Evolutionary conservation across 2,329 filamentous ascomycete genomes (phyloP).

Genomic region (Fusarium lyarnte): DNA sequence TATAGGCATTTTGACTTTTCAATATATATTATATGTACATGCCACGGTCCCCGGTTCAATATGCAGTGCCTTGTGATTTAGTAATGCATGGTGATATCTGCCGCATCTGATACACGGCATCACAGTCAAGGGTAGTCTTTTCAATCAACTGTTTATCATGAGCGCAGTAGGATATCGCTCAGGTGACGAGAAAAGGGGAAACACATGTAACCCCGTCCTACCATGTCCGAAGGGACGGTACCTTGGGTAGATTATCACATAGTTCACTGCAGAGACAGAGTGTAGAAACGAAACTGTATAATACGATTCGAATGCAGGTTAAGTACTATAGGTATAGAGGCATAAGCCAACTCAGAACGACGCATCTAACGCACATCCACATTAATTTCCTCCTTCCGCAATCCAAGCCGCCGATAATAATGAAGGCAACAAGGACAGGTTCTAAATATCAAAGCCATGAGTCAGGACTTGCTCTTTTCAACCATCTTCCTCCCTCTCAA

Average conservation of each 20-base stretch:
- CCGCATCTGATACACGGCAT: background rate
- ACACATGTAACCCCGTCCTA: background rate
- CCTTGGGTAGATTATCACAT: background rate
- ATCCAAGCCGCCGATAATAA: background rate
- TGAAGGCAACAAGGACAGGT: background rate
- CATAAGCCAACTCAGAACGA: conserved; percentile 9
- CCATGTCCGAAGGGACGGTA: background rate
- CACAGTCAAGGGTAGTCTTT: background rate
- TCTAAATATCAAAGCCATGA: background rate
- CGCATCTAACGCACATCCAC: background rate
- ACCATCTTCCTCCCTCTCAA: conserved; percentile 5
- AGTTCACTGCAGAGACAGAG: background rate
- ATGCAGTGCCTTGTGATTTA: conserved; percentile 6
- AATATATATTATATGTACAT: no score
- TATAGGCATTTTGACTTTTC: no score
- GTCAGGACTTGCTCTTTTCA: conserved; percentile 11
- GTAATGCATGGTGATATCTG: background rate
- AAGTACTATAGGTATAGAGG: background rate
- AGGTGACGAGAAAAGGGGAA: background rate
- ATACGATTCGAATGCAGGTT: background rate
- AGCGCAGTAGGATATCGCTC: background rate
- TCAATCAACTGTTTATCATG: background rate
- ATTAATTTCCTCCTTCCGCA: conserved; percentile 9
- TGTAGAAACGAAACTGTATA: background rate
- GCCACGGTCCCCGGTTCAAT: background rate